Base-by-base conservation (phyloP, 2,329 filamentous ascomycete species). In the Blumeriella jaapii region DNA sequence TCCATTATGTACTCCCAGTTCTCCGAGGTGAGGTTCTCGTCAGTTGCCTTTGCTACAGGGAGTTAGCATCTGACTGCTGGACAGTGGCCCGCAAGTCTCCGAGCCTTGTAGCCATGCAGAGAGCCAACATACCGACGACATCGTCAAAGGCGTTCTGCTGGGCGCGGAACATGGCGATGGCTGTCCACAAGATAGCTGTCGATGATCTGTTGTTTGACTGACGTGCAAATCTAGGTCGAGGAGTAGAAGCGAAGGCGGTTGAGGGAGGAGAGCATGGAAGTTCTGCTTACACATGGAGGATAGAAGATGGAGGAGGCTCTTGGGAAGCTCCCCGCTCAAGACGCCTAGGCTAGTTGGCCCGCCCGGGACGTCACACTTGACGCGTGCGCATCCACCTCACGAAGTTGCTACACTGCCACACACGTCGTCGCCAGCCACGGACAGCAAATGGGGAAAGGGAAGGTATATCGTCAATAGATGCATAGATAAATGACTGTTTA, bases 1-100 rank as follows among this genome's bases (percentile, higher is more conserved):
- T 61, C 59, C 58, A 61, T 60, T 45, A 61, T 61, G 47, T 55
- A 78, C 56, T 81, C 78, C 78, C 78, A 82, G 57, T 82, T 81
- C 61, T 72, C 69, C 41, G 62, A 55, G 7, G 56, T 96, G 52
- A 96, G 73, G 61, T 95, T 98, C 70, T 98, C 91, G 62, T 98
- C 91, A 38, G 91, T 98, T 55, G 91, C 87, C 63, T 82, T 82
- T 54, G 74, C 78, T 79, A 53, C 48, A 51, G 12, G 33, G 12
- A 26, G 38, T 49, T 19, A 50, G 47, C 40, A 42, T 29, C 25
- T 32, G 16, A 34, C 36, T 29, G 40, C 8, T 13, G 29, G 13
- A 29, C 24, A 33, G 33, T 32, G 22, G 45, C 27, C 34, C 12
- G 9, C 31, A 27, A 38, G 32, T 37, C 34, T 19, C 15, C 23